phyloP scores from a whole-genome alignment of 805 yeast species.

The Suhomyces emberorum region DNA sequence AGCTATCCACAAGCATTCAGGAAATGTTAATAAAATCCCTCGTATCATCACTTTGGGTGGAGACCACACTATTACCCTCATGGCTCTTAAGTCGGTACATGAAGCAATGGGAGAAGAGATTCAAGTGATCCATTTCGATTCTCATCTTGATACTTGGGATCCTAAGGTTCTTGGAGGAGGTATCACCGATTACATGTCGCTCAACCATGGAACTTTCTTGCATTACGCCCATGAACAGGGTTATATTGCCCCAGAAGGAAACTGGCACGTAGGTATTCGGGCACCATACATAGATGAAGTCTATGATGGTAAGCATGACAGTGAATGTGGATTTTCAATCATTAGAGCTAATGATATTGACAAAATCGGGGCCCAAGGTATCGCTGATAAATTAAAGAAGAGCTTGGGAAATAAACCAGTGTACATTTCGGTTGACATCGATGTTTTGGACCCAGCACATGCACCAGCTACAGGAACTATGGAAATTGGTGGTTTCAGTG shows the following conservation, averaged over 20 bases:
- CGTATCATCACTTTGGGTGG: slow-evolving; percentile 57
- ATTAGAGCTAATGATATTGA: slow-evolving; percentile 50
- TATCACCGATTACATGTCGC: slow-evolving; percentile 51
- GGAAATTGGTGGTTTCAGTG: slow-evolving; percentile 70
- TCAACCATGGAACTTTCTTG: slow-evolving; percentile 68
- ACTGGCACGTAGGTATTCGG: slow-evolving; percentile 61
- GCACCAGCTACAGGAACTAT: slow-evolving; percentile 83
- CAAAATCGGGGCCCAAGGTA: slow-evolving; percentile 32
- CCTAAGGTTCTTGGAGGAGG: slow-evolving; percentile 65
- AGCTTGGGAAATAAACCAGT: slow-evolving; percentile 40
- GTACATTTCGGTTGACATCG: slow-evolving; percentile 50
- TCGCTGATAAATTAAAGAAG: slow-evolving; percentile 33
- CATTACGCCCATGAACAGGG: slow-evolving; percentile 72
- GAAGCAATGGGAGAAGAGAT: slow-evolving; percentile 44
- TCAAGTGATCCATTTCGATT: slow-evolving; percentile 61
- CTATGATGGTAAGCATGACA: slow-evolving; percentile 43
- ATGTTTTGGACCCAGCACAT: slow-evolving; percentile 67
- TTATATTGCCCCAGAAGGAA: slow-evolving; percentile 44
- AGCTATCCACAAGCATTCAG: slow-evolving; percentile 41
- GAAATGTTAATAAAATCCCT: slow-evolving; percentile 18
- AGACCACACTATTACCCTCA: slow-evolving; percentile 55
- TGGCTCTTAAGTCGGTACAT: slow-evolving; percentile 49
- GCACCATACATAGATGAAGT: slow-evolving; percentile 53
- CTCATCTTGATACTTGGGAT: slow-evolving; percentile 70
- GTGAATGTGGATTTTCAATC: slow-evolving; percentile 46